These are phyloP conservation scores for Tubosaeta sp. DNA, from an alignment of 768 basidiomycete genomes.

Conservation along the genomic window DNA sequence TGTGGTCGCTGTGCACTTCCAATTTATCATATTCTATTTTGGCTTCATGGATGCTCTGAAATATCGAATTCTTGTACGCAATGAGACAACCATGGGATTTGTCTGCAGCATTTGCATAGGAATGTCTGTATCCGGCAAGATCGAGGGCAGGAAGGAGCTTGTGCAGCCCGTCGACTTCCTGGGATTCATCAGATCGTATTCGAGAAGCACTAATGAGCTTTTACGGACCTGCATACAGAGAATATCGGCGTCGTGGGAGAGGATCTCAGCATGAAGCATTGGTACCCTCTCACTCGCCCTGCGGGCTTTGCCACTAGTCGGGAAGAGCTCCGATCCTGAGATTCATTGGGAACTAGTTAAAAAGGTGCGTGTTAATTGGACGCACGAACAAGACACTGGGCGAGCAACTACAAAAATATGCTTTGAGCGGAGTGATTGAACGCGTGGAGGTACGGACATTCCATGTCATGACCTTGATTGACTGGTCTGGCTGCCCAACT, in stretches of 20 bases:
- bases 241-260: constrained; percentile 69
- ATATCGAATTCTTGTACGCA: constrained; percentile 56
- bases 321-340: constrained; percentile 76
- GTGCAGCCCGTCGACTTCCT: constrained; percentile 88
- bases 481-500: neutral
- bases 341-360: neutral
- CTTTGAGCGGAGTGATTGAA: neutral
- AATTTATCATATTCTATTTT: constrained; percentile 69
- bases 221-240: constrained; percentile 76
- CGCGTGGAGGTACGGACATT: constrained; percentile 55
- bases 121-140: constrained; percentile 56
- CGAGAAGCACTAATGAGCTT: neutral
- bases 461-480: constrained; percentile 70
- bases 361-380: constrained; percentile 14
- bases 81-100: constrained; percentile 90
- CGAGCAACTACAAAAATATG: constrained; percentile 53
- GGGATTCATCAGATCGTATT: constrained; percentile 1
- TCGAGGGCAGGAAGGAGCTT: constrained; percentile 67
- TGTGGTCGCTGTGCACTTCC: constrained; percentile 40
- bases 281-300: constrained; percentile 68
- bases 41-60: constrained; percentile 41
- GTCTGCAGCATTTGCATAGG: constrained; percentile 62
- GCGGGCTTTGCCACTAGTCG: constrained; percentile 73
- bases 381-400: constrained; percentile 77
- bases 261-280: constrained; percentile 76